Evolutionary conservation across 768 basidiomycete species (phyloP), one percentile per base, ranked within the genome.

Genomic region (Rhizopogon sp.): DNA sequence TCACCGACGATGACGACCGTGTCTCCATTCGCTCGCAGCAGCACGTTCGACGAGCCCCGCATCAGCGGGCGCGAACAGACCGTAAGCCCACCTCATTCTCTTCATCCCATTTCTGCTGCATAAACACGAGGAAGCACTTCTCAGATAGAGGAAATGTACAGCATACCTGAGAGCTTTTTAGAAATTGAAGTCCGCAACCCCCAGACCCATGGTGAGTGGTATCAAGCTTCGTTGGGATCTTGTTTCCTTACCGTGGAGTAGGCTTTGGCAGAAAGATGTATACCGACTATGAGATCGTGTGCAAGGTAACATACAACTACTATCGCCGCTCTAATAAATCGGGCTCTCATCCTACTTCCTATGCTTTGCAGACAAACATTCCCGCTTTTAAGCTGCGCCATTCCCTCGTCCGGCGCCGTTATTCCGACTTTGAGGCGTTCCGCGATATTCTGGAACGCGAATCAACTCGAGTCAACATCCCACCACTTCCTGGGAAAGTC

Each of bases 211-310:
- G 96, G 95, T 93, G 55, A 54, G 56, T 29, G 5, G 9, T 13
- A 5, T n/a, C 7, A 14, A 44, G 16, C 6, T 43, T 22, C 5
- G 14, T 16, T 49, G 14, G 4, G 0, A 17, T 41, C 3, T 5
- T 13, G 29, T 29, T 2, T 8, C 0, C 25, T 9, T 10, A 43
- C 28, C 29, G 28, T 3, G 11, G 45, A 39, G 17, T 67, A 93
- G 94, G 94, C 31, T 93, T 95, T 64, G 96, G 97, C 29, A 79
- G 97, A 64, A 98, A 98, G 80, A 96, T 96, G 95, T 99, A 91
- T 73, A 99, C 97, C 41, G 96, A 98, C 78, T 98, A 98, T 66
- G 97, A 99, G 75, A 87, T 99, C 55, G 88, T 98, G 43, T 97
- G 93, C 81, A 94, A 94, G 84, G 95, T 90, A 55, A 58, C 79